Evolutionary conservation across 208 protist genomes (phyloP), one percentile per base, ranked within the genome.

Genomic region (Acanthamoeba lenticulata): DNA sequence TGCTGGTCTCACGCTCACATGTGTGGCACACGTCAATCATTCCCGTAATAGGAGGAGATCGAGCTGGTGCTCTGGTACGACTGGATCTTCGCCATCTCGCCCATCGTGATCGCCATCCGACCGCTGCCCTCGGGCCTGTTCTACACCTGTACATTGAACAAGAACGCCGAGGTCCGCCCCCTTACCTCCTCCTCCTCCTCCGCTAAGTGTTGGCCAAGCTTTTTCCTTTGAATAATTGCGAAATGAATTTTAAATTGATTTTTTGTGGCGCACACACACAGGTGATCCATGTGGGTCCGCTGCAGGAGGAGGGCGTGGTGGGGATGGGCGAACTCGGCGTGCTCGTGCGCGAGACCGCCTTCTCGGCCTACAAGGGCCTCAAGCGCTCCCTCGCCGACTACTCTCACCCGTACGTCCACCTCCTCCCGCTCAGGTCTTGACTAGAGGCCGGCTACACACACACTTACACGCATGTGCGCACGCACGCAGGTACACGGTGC

Each of bases 81-180:
- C 24, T 69, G 60, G 60, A n/a, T 69, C 13, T 69, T 69, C 27
- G 19, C 60, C 13, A 69, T 69, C 60, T 69, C 13, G 13, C 60
- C 60, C 6, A 69, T 69, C 6, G 60, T 69, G 15, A 90, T 90
- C 38, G 83, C 38, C 32, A 67, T 90, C 42, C 11, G 49, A 17
- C 83, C 83, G 11, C 83, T 90, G 42, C 47, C 40, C 38, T 90
- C 83, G 40, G 83, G 47, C 83, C 49, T 90, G 49, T 90, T 47
- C 83, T 44, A 90, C 47, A 44, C 38, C 55, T 44, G 83, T 44
- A 65, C 49, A 47, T 67, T 55, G n/a, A 55, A 90, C 49, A 32
- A 90, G 83, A 57, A 90, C 49, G 32, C 83, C 40, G 49, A 90
- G 83, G 83, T 67, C 5, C 27, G 32, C 9, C 62, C 21, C 27